Evolutionary conservation across 345 rosid genomes (phyloP).

Genomic region (Angophora floribunda): DNA sequence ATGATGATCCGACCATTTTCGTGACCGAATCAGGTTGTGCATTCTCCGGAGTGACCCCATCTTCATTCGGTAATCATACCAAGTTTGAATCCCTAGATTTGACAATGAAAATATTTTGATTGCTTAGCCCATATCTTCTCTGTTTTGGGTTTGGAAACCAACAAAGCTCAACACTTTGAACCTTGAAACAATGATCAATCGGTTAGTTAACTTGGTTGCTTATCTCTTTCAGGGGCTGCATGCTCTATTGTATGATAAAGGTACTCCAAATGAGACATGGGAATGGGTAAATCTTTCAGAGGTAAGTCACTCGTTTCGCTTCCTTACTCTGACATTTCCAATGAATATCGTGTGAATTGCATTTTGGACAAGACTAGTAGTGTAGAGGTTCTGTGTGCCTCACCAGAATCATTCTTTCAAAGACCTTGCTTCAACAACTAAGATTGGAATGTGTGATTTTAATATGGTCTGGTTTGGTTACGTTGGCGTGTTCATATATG

Average conservation of each 20-base stretch:
- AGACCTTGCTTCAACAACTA: background rate
- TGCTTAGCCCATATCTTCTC: too few species aligned
- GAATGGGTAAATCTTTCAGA: conserved; percentile 90
- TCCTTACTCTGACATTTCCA: background rate
- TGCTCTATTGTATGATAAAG: conserved; percentile 80
- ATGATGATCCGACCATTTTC: conserved; percentile 14
- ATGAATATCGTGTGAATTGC: background rate
- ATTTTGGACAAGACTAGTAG: background rate
- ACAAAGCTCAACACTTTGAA: too few species aligned
- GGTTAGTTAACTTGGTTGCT: background rate
- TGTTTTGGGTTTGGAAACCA: too few species aligned
- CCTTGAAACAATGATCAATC: background rate
- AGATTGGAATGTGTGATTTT: background rate
- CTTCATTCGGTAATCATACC: too few species aligned
- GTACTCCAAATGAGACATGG: conserved; percentile 71
- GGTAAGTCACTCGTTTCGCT: conserved; percentile 16
- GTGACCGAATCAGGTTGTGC: conserved; percentile 9
- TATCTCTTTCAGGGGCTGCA: conserved; percentile 49
- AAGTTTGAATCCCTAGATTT: too few species aligned
- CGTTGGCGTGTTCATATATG: background rate
- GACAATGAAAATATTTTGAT: too few species aligned
- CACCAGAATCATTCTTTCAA: background rate
- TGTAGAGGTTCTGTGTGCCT: background rate
- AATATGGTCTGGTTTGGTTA: background rate
- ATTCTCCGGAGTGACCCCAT: too few species aligned